Base-by-base conservation (phyloP, 768 basidiomycete genomes). In the Naganishia onofrii region DNA sequence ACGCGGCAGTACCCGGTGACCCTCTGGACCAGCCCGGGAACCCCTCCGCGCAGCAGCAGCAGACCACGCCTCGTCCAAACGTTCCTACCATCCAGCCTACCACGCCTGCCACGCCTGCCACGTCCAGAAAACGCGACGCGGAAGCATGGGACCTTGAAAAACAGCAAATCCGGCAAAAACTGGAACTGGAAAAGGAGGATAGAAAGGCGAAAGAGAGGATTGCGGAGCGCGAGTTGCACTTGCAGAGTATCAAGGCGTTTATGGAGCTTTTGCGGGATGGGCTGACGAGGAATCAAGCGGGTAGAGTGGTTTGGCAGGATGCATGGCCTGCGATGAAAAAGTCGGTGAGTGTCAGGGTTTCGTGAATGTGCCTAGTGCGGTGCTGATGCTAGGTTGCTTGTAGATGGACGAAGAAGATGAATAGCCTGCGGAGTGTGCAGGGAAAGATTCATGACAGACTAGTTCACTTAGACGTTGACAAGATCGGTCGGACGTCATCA, bases 61-160 rank as follows among this genome's bases (percentile, higher is more conserved):
- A 3, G 6, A 51, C 32, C 38, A 12, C 42, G 9, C 58, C 21
- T 1, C 58, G 5, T 3, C 4, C 53, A 26, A 34, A 12, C 29
- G 19, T 8, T 34, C n/a, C 13, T 3, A 3, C 4, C 17, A 6
- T 17, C 38, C n/a, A 5, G 7, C 23, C 42, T 17, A 15, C 26
- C 12, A 9, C 42, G 13, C 3, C 23, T n/a, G 17, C 7, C 7
- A 23, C n/a, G n/a, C 60, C 60, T 5, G 9, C 38, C 15, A 9
- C 60, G 19, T 44, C 60, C 6, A 42, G 26, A 7, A 63, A 44
- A 21, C 60, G 60, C 15, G 60, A 63, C n/a, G 60, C 36, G 9
- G 60, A 63, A 63, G 60, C 60, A 2, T 63, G 60, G 60, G 60
- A 63, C 17, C 60, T 63, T 26, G 60, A 63, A 44, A 63, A 63